A percentile compares a stretch with the other conserved stretches of the same genome.
Conservation (phyloP, 306 rosid genomes). For the Medicago ruthenica region DNA sequence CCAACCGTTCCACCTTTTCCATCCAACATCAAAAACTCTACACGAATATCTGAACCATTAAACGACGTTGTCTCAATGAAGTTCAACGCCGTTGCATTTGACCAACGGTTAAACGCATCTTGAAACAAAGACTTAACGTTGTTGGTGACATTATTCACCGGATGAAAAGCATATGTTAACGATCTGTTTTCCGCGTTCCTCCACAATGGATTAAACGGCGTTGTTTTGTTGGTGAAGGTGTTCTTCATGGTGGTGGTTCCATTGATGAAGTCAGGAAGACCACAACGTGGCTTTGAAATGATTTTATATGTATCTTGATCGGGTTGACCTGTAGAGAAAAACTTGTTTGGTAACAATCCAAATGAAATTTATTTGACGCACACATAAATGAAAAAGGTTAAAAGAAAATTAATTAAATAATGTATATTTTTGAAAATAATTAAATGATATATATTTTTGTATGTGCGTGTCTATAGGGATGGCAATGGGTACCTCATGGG, state of each 20-base stretch:
- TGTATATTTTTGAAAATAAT: too few relatives aligned
- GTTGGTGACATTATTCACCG: neutral
- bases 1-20: slow-evolving; percentile 22
- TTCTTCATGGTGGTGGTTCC: slow-evolving; percentile 23
- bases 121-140: slow-evolving; percentile 3
- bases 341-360: too few relatives aligned
- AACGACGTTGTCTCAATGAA: slow-evolving; percentile 3
- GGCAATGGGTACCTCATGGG: too few relatives aligned
- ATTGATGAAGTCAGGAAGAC: slow-evolving; percentile 25
- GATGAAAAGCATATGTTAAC: neutral
- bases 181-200: neutral
- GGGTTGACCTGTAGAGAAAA: neutral
- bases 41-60: neutral
- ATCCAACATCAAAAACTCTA: neutral
- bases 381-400: too few relatives aligned
- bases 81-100: neutral
- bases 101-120: slow-evolving; percentile 16
- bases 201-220: slow-evolving; percentile 34
- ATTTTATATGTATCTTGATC: neutral
- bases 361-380: too few relatives aligned
- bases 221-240: neutral
- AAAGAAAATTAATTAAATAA: too few relatives aligned
- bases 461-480: too few relatives aligned
- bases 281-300: slow-evolving; percentile 15
- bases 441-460: too few relatives aligned